These are phyloP conservation scores for Candida sp. DNA, from an alignment of 1,139 yeast genomes.

Conservation along the genomic window DNA sequence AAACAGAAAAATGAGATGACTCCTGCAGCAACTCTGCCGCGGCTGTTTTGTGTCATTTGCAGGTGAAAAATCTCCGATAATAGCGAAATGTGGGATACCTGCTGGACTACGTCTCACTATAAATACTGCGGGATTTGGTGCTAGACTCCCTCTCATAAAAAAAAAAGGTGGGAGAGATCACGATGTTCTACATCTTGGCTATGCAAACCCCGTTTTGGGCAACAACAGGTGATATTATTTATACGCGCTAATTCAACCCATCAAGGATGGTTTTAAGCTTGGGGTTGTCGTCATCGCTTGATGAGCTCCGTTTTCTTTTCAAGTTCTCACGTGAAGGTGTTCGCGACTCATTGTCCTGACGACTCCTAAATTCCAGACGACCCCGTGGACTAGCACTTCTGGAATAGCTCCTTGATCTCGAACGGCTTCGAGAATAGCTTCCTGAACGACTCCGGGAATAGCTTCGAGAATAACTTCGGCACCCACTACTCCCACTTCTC, in stretches of 20 bases:
- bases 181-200: too few relatives aligned
- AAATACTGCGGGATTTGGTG: conserved; percentile 1
- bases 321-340: conserved; percentile 14
- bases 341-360: conserved; percentile 11
- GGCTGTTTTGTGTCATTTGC: conserved; percentile 1
- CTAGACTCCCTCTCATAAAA: too few relatives aligned
- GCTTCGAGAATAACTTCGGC: conserved; percentile 20
- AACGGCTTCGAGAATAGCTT: conserved; percentile 20
- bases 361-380: conserved; percentile 5
- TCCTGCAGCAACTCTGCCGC: too few relatives aligned
- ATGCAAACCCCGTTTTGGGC: background rate
- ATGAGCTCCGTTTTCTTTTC: conserved; percentile 11
- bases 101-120: background rate
- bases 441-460: conserved; percentile 18
- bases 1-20: background rate
- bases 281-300: conserved; percentile 3
- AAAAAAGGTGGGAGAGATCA: background rate
- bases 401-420: conserved; percentile 9
- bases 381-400: conserved; percentile 7
- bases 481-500: conserved; percentile 15
- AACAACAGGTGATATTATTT: background rate
- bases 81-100: background rate
- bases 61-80: background rate
- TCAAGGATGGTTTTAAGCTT: conserved; percentile 3
- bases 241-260: conserved; percentile 1